These are phyloP conservation scores for Pestalotiopsis sp. DNA, from an alignment of 2,329 filamentous ascomycete species.

Conservation along the genomic window DNA sequence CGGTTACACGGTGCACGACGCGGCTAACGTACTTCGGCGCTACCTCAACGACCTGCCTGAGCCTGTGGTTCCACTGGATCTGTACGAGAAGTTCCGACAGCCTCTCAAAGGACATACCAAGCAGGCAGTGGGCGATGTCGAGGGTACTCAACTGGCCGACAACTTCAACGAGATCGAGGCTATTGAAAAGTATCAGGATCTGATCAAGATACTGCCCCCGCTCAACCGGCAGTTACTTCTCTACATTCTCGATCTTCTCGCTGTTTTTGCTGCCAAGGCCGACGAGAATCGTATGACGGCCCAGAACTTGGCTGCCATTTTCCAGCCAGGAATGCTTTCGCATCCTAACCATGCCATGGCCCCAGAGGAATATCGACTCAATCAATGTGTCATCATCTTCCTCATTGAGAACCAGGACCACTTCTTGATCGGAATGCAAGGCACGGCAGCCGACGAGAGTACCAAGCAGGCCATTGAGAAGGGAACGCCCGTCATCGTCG, in stretches of 20 bases:
- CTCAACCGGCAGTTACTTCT: slow-evolving; percentile 91
- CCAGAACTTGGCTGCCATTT: slow-evolving; percentile 92
- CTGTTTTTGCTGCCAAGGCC: slow-evolving; percentile 95
- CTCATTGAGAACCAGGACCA: slow-evolving; percentile 98
- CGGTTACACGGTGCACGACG: slow-evolving; percentile 97
- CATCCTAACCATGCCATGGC: slow-evolving; percentile 96
- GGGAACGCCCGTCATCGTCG: slow-evolving; percentile 58
- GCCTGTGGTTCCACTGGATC: slow-evolving; percentile 90
- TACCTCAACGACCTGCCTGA: slow-evolving; percentile 97
- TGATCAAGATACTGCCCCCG: slow-evolving; percentile 91
- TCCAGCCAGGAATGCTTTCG: slow-evolving; percentile 94
- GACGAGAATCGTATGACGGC: slow-evolving; percentile 98
- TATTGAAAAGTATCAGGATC: slow-evolving; percentile 80
- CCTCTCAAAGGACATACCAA: slow-evolving; percentile 74
- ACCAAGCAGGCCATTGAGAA: slow-evolving; percentile 68
- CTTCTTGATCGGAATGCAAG: slow-evolving; percentile 97
- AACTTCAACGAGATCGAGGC: slow-evolving; percentile 75
- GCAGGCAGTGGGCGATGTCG: slow-evolving; percentile 72
- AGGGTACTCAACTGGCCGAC: slow-evolving; percentile 71
- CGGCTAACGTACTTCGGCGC: slow-evolving; percentile 90
- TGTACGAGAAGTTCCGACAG: slow-evolving; percentile 89
- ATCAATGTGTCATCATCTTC: slow-evolving; percentile 96
- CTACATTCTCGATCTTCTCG: slow-evolving; percentile 93
- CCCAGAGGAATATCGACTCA: slow-evolving; percentile 89
- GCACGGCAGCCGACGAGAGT: slow-evolving; percentile 92